Percentiles rank a stretch among this genome's conserved stretches.
These are phyloP conservation scores for Diaporthe destruens DNA, from an alignment of 2,329 filamentous ascomycete species.

Conservation along the genomic window DNA sequence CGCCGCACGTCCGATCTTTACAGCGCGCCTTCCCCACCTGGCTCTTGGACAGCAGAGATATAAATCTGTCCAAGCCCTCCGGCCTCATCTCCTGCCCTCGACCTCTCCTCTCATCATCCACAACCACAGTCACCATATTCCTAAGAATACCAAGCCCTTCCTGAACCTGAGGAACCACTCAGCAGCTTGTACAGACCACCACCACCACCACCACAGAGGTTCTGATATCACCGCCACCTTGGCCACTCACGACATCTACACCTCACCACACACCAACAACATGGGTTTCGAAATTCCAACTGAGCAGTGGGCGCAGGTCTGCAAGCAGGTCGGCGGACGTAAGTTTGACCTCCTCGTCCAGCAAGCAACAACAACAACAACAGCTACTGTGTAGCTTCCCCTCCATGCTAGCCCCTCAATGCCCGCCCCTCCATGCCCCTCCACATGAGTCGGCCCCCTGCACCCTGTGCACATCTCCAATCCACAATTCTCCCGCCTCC, in stretches of 20 bases:
- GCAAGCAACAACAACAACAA: constrained; percentile 31
- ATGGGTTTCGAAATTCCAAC: constrained; percentile 72
- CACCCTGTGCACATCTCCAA: constrained; percentile 16
- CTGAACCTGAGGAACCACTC: constrained; percentile 1
- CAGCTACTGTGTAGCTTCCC: constrained; percentile 44
- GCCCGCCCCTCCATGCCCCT: not conserved
- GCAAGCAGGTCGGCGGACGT: constrained; percentile 83
- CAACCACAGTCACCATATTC: not conserved
- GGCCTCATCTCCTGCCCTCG: constrained; percentile 2
- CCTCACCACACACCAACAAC: constrained; percentile 51
- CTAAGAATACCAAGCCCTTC: constrained; percentile 21
- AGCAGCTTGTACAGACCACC: constrained; percentile 1
- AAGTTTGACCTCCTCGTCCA: constrained; percentile 51
- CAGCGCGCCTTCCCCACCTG: constrained; percentile 34
- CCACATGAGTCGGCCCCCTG: not conserved
- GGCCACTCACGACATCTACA: constrained; percentile 31
- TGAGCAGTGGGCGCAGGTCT: constrained; percentile 92
- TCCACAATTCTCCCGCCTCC: not conserved
- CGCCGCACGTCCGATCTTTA: constrained; percentile 10
- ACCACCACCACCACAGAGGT: constrained; percentile 1
- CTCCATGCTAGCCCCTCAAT: constrained; percentile 47
- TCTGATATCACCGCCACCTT: constrained; percentile 12
- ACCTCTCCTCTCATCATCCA: constrained; percentile 16
- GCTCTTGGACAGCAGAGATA: constrained; percentile 34
- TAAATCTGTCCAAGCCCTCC: constrained; percentile 30